These are phyloP conservation scores for Paramecium tetraurelia DNA, from an alignment of 73 alveolate genomes.

Conservation along the genomic window DNA sequence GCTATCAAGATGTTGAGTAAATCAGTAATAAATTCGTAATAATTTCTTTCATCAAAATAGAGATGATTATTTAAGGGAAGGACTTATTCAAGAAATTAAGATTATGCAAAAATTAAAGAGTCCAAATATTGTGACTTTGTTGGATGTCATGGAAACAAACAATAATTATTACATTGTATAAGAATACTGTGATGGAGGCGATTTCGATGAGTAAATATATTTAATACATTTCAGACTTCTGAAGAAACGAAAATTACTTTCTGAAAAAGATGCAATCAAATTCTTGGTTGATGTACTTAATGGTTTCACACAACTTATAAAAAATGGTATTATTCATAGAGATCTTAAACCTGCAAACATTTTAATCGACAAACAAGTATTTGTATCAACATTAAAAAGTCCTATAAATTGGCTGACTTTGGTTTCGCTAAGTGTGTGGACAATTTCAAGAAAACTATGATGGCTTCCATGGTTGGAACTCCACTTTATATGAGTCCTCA, in stretches of 20 bases:
- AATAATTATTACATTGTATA: constrained; percentile 59
- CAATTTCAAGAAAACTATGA: constrained; percentile 41
- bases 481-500: constrained; percentile 88
- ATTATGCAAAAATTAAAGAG: constrained; percentile 57
- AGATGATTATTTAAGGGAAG: constrained; percentile 63
- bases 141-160: constrained; percentile 60
- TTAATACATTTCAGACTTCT: not conserved
- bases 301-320: constrained; percentile 49
- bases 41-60: not conserved
- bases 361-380: constrained; percentile 59
- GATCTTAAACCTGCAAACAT: constrained; percentile 65
- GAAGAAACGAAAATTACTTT: constrained; percentile 28
- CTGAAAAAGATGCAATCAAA: constrained; percentile 53
- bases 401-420: constrained; percentile 62
- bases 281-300: constrained; percentile 52
- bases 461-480: constrained; percentile 68
- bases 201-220: constrained; percentile 56
- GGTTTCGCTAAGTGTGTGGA: constrained; percentile 64
- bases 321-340: constrained; percentile 64
- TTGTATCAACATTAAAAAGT: not conserved
- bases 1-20: constrained; percentile 58
- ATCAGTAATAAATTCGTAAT: constrained; percentile 23
- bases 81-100: constrained; percentile 52
- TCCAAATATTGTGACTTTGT: constrained; percentile 43
- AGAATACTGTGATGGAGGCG: constrained; percentile 65